A percentile compares a stretch with the other conserved stretches of the same genome.
Conservation (phyloP, 345 rosid species). For the Linum usitatissimum region DNA sequence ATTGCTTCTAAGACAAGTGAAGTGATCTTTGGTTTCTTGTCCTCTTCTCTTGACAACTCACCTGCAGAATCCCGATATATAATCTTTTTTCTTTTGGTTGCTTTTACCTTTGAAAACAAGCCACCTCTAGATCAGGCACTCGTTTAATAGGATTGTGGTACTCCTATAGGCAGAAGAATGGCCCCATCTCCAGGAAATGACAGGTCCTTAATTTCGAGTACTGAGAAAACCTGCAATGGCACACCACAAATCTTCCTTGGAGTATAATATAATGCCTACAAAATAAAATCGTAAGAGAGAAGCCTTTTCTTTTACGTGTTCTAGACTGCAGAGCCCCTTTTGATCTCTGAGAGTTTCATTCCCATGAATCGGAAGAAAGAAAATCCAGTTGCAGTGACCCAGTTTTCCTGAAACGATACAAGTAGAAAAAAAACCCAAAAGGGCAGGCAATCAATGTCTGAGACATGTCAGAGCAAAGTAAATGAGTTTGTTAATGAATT, state of each 20-base stretch:
- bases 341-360: background rate
- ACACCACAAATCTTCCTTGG: background rate
- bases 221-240: background rate
- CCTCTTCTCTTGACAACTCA: slow-evolving; percentile 7
- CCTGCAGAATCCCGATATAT: background rate
- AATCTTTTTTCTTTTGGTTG: background rate
- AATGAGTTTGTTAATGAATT: slow-evolving; percentile 9
- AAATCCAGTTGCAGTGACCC: background rate
- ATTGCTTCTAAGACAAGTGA: slow-evolving; percentile 10
- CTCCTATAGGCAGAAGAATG: background rate
- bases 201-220: background rate
- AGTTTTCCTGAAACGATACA: too few relatives aligned
- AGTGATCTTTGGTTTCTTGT: slow-evolving; percentile 4
- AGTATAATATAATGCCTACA: background rate
- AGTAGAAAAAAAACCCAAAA: background rate
- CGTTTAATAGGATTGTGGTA: background rate
- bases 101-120: slow-evolving; percentile 3
- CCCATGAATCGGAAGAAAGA: background rate
- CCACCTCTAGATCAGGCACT: background rate
- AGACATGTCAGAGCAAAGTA: background rate
- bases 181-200: background rate
- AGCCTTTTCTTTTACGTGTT: background rate
- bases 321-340: slow-evolving; percentile 2
- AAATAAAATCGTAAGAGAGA: background rate
- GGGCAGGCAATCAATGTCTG: slow-evolving; percentile 6